A percentile compares a stretch with the other conserved stretches of the same genome.
phyloP scores from a whole-genome alignment of 805 yeast species.

The Grigorovia jiainica region DNA sequence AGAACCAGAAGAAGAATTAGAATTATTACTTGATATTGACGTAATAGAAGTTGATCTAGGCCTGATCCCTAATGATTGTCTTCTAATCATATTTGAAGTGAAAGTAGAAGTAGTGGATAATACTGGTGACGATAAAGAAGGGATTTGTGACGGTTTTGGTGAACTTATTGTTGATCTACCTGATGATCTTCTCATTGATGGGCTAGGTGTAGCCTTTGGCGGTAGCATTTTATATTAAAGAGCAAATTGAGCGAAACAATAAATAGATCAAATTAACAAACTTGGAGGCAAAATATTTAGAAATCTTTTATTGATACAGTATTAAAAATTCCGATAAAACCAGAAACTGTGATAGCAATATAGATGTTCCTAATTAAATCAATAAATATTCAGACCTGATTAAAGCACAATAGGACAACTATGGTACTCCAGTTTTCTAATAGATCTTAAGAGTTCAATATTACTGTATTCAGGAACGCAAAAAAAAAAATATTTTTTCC shows the following conservation, averaged over 20 bases:
- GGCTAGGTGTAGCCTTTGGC: constrained; percentile 3
- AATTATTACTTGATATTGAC: constrained; percentile 1
- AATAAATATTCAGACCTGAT: no score
- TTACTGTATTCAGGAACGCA: no score
- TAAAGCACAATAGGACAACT: no score
- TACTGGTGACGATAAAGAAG: constrained; percentile 1
- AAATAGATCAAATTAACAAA: background rate
- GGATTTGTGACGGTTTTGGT: background rate
- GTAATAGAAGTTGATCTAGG: background rate
- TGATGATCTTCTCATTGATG: constrained; percentile 3
- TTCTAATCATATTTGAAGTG: background rate
- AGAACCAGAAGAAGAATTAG: background rate
- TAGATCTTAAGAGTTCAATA: no score
- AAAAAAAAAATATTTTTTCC: no score
- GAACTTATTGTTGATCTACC: background rate
- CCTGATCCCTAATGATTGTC: background rate
- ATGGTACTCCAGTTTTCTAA: no score
- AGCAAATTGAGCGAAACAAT: background rate
- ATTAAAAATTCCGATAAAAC: no score
- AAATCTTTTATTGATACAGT: no score
- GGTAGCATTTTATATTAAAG: background rate
- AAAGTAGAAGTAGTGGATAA: background rate
- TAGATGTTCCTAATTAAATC: no score
- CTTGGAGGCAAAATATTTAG: background rate
- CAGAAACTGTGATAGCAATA: no score